A percentile compares a stretch with the other conserved stretches of the same genome.
Evolutionary conservation across 2,329 filamentous ascomycete genomes (phyloP).

Genomic region (Colletotrichum truncatum): DNA sequence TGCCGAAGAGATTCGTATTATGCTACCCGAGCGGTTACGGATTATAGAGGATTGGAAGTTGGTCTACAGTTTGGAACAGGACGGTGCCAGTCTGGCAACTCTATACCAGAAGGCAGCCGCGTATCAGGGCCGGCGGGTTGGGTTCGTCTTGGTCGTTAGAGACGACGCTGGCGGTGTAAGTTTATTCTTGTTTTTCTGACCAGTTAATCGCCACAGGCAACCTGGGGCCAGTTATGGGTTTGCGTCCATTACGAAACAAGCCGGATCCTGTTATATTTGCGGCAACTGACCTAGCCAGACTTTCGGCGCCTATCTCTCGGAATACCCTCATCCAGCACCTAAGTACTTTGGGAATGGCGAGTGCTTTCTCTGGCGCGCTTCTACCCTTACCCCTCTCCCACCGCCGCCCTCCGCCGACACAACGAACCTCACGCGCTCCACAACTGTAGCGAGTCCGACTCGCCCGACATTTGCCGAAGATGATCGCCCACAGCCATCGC

Average conservation of each 20-base stretch:
- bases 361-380: slow-evolving; percentile 79
- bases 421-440: slow-evolving; percentile 54
- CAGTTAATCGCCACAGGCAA: too few species aligned
- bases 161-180: slow-evolving; percentile 80
- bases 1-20: slow-evolving; percentile 91
- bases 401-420: slow-evolving; percentile 63
- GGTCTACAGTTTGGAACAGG: slow-evolving; percentile 89
- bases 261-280: not conserved
- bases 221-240: too few species aligned
- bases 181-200: too few species aligned
- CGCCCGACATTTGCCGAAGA: slow-evolving; percentile 30
- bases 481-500: slow-evolving; percentile 37
- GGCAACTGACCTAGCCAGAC: slow-evolving; percentile 53
- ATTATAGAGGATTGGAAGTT: slow-evolving; percentile 88
- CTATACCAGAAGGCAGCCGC: slow-evolving; percentile 82
- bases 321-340: slow-evolving; percentile 80
- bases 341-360: slow-evolving; percentile 97
- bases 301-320: slow-evolving; percentile 94
- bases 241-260: too few species aligned
- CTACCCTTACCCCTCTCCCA: slow-evolving; percentile 62
- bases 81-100: slow-evolving; percentile 87
- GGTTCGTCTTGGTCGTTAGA: slow-evolving; percentile 88
- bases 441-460: slow-evolving; percentile 44
- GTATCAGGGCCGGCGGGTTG: slow-evolving; percentile 75
- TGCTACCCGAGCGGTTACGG: slow-evolving; percentile 87